phyloP scores from a whole-genome alignment of 2,329 filamentous ascomycete species.

The Claviceps humidiphila region DNA sequence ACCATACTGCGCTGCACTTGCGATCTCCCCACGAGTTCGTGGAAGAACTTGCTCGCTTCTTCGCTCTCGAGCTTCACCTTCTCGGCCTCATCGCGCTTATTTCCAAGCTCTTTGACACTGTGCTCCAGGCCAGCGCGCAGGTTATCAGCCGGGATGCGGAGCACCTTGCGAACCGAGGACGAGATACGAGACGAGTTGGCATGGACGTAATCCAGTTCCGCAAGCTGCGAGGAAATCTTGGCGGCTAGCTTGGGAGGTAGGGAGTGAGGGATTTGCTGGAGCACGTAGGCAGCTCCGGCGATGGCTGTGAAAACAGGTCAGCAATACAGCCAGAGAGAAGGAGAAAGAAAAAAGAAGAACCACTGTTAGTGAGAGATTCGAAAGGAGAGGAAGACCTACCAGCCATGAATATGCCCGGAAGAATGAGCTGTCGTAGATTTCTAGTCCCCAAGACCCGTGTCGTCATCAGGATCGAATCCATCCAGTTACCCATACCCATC shows the following conservation, averaged over 20 bases:
- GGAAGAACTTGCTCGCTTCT: constrained; percentile 80
- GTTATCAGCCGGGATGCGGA: constrained; percentile 77
- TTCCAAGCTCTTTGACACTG: constrained; percentile 69
- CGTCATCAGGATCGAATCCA: constrained; percentile 74
- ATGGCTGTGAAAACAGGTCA: constrained; percentile 35
- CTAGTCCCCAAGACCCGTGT: constrained; percentile 69
- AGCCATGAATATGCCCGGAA: constrained; percentile 67
- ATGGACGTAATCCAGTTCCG: constrained; percentile 83
- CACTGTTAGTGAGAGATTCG: background rate
- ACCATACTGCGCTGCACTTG: constrained; percentile 37
- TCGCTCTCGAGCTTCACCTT: constrained; percentile 76
- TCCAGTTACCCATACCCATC: constrained; percentile 74
- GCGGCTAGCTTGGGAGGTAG: constrained; percentile 72
- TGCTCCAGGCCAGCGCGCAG: constrained; percentile 72
- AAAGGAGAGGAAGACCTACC: constrained; percentile 43
- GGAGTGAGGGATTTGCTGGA: constrained; percentile 78
- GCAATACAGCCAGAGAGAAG: background rate
- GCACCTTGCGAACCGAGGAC: constrained; percentile 72
- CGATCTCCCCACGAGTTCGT: constrained; percentile 62
- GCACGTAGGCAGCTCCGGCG: constrained; percentile 64
- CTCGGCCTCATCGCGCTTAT: constrained; percentile 66
- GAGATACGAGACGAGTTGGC: constrained; percentile 75
- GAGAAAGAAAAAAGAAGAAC: background rate
- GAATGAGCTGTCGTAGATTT: constrained; percentile 65
- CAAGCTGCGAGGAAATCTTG: constrained; percentile 73